These are phyloP conservation scores for Gonapodya prolifera DNA, from an alignment of 192 early-diverging fungal genomes.

Conservation along the genomic window DNA sequence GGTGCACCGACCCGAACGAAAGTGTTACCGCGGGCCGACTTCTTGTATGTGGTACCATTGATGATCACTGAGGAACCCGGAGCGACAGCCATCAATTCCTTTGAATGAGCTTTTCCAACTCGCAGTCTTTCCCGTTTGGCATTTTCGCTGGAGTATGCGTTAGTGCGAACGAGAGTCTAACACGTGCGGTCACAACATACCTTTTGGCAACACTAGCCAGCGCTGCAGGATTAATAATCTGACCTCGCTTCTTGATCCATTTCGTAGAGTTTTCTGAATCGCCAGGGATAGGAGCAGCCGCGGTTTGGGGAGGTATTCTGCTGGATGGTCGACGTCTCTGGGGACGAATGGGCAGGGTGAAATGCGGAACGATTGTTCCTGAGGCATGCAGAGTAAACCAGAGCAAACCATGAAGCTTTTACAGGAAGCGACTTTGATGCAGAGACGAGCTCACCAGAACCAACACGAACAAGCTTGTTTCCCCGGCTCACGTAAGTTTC, in stretches of 20 bases:
- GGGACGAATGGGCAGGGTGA: not conserved
- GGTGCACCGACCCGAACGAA: not conserved
- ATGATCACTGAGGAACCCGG: not conserved
- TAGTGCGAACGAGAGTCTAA: not conserved
- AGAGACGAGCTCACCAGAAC: not conserved
- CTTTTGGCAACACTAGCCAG: not conserved
- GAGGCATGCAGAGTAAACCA: too few species aligned
- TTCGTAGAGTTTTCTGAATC: not conserved
- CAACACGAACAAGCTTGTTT: not conserved
- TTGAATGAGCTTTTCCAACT: not conserved
- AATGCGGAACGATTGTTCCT: not conserved
- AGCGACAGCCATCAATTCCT: not conserved
- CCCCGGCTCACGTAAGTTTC: not conserved
- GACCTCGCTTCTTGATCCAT: constrained; percentile 2
- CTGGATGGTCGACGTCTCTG: not conserved
- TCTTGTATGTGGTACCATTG: not conserved
- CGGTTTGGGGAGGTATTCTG: not conserved
- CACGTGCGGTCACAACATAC: too few species aligned
- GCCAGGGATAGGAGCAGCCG: not conserved
- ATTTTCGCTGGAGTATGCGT: not conserved
- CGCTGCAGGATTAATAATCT: not conserved
- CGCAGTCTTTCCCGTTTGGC: not conserved
- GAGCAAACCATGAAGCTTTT: too few species aligned
- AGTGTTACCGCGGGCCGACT: not conserved
- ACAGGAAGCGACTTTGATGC: too few species aligned